A percentile compares a stretch with the other conserved stretches of the same genome.
phyloP scores from a whole-genome alignment of 2,329 filamentous ascomycete species.

The Cladosporium sp. region DNA sequence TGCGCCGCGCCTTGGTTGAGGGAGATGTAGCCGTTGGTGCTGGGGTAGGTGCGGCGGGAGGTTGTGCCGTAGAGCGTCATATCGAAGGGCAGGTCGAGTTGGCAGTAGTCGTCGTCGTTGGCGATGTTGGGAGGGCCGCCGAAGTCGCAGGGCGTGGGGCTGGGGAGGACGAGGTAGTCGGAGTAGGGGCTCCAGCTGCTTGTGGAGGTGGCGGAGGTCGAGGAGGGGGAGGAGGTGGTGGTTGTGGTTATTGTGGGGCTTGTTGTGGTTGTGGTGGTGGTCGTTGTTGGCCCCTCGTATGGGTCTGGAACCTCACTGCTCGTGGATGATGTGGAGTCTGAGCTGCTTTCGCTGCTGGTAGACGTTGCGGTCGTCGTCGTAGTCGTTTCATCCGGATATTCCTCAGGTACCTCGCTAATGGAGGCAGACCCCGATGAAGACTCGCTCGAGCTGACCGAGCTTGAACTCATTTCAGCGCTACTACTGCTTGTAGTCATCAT shows the following conservation, averaged over 20 bases:
- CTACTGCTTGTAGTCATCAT: background rate
- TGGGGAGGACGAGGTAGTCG: slow-evolving; percentile 24
- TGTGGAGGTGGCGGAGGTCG: slow-evolving; percentile 12
- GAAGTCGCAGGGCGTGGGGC: slow-evolving; percentile 30
- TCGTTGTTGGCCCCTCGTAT: slow-evolving; percentile 5
- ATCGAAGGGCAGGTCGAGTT: slow-evolving; percentile 28
- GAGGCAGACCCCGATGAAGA: background rate
- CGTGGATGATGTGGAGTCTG: background rate
- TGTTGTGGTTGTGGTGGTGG: slow-evolving; percentile 11
- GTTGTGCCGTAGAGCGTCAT: slow-evolving; percentile 24
- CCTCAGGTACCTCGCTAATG: background rate
- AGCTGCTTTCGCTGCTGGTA: background rate
- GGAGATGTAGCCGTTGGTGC: slow-evolving; percentile 30
- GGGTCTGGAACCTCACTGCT: slow-evolving; percentile 1
- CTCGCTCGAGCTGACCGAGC: background rate
- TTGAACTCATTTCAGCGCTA: background rate
- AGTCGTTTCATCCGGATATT: background rate
- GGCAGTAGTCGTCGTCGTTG: slow-evolving; percentile 33
- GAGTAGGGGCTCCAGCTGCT: slow-evolving; percentile 8
- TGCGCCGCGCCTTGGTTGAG: slow-evolving; percentile 23
- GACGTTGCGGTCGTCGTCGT: slow-evolving; percentile 1
- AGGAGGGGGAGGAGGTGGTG: slow-evolving; percentile 10
- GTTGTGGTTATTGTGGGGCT: background rate
- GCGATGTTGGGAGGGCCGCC: slow-evolving; percentile 24
- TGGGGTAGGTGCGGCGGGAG: slow-evolving; percentile 21